Base-by-base conservation (phyloP, 2,329 filamentous ascomycete genomes). In the Clarireedia paspali region DNA sequence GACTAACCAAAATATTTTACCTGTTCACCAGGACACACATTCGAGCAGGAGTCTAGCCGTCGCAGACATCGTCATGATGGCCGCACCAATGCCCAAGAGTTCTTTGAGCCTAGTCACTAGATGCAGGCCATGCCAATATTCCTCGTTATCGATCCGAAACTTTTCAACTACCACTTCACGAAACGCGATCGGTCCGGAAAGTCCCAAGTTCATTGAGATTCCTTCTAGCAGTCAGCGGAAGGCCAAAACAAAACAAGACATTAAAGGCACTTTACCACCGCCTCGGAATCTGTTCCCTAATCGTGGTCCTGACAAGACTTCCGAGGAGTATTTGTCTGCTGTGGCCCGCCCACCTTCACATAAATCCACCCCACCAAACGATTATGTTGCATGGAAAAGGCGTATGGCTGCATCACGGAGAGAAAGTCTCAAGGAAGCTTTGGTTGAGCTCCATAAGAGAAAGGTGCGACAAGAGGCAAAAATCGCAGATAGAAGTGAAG, bases 131-230 rank as follows among this genome's bases (percentile, higher is more conserved):
- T 50, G 20, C 50, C 53, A 55, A 24, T 50, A 38, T 26, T 24
- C 26, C 30, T 59, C 59, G 56, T 60, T 63, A 57, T 61, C 68
- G 51, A 61, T 70, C 47, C 71, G 72, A 62, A 57, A 73, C 55
- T 80, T 79, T 66, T 73, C 74, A 60, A 75, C 76, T 24, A 73
- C 78, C 15, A 49, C 73, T 17, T 46, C 70, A n/a, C 63, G 66
- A 56, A 68, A 67, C 49, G 73, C 73, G 50, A 76, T 91, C 61
- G 86, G 87, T 17, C 92, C 94, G 49, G 89, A 96, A 70, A 95
- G 91, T 38, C 92, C 94, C 47, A 81, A 82, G 62, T 97, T 88
- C 76, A 88, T 97, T 73, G 84, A 89, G 62, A 77, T 96, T 55
- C 92, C 91, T 48, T 78, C 79, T 63, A 81, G 88, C 49, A 80